These are phyloP conservation scores for Barnettozyma salicaria DNA, from an alignment of 805 yeast genomes.

Conservation along the genomic window DNA sequence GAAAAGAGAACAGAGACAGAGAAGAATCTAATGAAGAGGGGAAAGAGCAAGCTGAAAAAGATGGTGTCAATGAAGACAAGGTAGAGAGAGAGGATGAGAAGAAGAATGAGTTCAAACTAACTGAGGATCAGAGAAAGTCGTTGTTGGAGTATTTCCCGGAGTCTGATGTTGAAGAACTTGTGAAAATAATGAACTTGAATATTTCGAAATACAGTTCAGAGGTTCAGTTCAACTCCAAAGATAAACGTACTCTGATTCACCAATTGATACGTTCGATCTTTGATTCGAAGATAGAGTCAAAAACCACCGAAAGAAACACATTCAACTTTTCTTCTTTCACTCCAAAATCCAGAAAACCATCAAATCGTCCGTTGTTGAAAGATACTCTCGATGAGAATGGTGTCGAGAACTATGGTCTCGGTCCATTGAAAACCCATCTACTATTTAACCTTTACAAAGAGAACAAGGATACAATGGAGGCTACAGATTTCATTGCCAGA, in stretches of 20 bases:
- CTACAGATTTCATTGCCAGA: conserved; percentile 66
- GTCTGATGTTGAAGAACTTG: conserved; percentile 33
- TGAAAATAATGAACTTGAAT: conserved; percentile 14
- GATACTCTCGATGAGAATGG: conserved; percentile 39
- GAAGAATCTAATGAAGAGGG: conserved; percentile 6
- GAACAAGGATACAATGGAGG: conserved; percentile 97
- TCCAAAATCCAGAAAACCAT: conserved; percentile 30
- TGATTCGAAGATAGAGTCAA: conserved; percentile 67
- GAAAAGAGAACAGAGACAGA: conserved; percentile 24
- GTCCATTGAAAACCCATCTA: conserved; percentile 60
- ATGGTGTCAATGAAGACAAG: conserved; percentile 21
- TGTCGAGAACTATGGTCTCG: conserved; percentile 64
- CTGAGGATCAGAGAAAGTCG: conserved; percentile 39
- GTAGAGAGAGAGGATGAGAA: conserved; percentile 15
- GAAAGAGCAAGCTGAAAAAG: conserved; percentile 2
- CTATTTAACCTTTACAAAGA: conserved; percentile 86
- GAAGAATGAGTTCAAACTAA: conserved; percentile 34
- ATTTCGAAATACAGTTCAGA: conserved; percentile 57
- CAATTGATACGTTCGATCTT: conserved; percentile 69
- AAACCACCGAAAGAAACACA: conserved; percentile 62
- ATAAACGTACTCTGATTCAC: conserved; percentile 72
- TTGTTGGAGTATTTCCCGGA: conserved; percentile 53
- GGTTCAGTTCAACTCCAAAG: conserved; percentile 57
- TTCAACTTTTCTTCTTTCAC: conserved; percentile 57
- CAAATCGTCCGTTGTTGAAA: conserved; percentile 26